Evolutionary conservation across 176 grass and related monocot species (phyloP), one percentile per base, ranked within the genome.

Genomic region (Chrysopogon serrulatus): DNA sequence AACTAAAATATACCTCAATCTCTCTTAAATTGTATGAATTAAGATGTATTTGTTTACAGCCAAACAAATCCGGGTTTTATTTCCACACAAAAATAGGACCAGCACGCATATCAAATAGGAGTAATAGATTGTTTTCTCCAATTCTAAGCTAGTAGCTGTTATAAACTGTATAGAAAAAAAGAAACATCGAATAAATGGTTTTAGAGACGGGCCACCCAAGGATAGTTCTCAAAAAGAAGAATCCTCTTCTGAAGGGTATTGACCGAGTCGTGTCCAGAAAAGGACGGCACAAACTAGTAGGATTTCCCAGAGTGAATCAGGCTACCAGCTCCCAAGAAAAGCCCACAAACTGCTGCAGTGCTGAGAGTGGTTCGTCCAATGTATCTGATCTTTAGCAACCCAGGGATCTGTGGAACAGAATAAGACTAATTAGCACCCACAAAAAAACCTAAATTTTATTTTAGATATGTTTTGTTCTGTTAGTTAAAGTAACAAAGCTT

Each of bases 251-350:
- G n/a, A n/a, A n/a, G n/a, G n/a, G n/a, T n/a, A n/a, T n/a, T n/a
- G n/a, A 28, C 35, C 33, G n/a, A 79, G 83, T 32, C 41, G 75
- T 37, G 49, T 65, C 65, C n/a, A n/a, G n/a, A 78, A 42, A 77
- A 77, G 34, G 45, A 1, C 21, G 73, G 76, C 30, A 11, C 27
- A n/a, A 79, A 56, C 90, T 91, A 98, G 79, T 95, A 95, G 28
- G 79, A 91, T 83, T 91, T 98, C 37, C 95, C 95, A 74, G 90
- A 95, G 32, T 98, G 95, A 93, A 98, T 98, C 87, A 98, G 93
- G 79, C 95, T 98, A 28, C 95, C 95, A 48, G 95, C 92, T 84
- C 90, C 95, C 78, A 98, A 70, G 88, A 98, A 98, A 71, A 98
- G 90, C 5, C 88, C 92, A 76, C 93, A 98, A 44, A 98, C 51